A percentile compares a stretch with the other conserved stretches of the same genome.
phyloP scores from a whole-genome alignment of 75 land plant species.

The Selaginella moellendorffii region DNA sequence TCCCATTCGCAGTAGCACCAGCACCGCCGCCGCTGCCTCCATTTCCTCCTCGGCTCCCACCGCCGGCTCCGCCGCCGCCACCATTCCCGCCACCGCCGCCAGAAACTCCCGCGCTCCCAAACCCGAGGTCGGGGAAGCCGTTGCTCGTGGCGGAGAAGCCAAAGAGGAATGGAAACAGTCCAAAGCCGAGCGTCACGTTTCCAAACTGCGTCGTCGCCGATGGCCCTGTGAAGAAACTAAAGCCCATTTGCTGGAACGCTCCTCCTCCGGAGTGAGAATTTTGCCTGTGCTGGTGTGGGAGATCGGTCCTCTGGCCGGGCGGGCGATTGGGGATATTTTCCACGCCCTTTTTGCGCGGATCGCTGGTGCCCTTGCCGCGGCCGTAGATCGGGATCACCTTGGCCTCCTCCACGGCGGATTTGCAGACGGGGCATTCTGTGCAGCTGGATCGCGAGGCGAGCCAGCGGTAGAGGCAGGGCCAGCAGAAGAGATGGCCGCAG shows the following conservation, averaged over 20 bases:
- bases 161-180: slow-evolving; percentile 23
- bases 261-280: slow-evolving; percentile 25
- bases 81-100: no score
- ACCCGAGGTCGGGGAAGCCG: background rate
- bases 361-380: slow-evolving; percentile 53
- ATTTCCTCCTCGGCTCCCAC: no score
- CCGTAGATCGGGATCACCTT: slow-evolving; percentile 82
- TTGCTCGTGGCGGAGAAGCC: slow-evolving; percentile 22
- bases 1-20: slow-evolving; percentile 38
- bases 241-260: slow-evolving; percentile 31
- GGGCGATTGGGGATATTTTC: slow-evolving; percentile 74
- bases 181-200: slow-evolving; percentile 23
- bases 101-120: background rate
- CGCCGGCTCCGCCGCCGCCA: no score
- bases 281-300: slow-evolving; percentile 26
- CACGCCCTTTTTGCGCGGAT: slow-evolving; percentile 60
- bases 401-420: slow-evolving; percentile 66
- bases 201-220: slow-evolving; percentile 27
- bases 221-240: slow-evolving; percentile 42
- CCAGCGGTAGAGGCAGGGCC: slow-evolving; percentile 95
- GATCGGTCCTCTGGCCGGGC: slow-evolving; percentile 63
- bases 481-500: slow-evolving; percentile 87
- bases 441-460: slow-evolving; percentile 50
- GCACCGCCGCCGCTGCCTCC: slow-evolving; percentile 4
- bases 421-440: slow-evolving; percentile 84